Base-by-base conservation (phyloP, 192 early-diverging fungal genomes). In the Spizellomyces sp. region DNA sequence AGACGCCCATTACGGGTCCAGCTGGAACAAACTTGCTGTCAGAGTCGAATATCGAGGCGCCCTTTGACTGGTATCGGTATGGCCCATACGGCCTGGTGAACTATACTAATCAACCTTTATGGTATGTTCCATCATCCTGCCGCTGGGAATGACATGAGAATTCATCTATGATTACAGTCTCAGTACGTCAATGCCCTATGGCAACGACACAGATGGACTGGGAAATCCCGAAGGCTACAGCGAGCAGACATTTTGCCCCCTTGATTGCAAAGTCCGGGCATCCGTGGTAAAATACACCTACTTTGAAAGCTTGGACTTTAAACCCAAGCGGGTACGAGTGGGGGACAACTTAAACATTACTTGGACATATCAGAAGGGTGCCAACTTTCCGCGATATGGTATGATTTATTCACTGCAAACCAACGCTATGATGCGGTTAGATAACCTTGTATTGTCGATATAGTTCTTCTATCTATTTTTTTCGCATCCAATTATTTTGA, bases 401-500 rank as follows among this genome's bases (percentile, higher is more conserved):
- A 58, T 17, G 71, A 14, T 12, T 22, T 12, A n/a, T n/a, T 17
- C 15, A n/a, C 59, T 22, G 17, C 12, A 15, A 17, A 64, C 2
- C 44, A 14, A 9, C 3, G 12, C 46, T 36, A 36, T 3, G 27
- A 36, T 36, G 27, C 65, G 21, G 10, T 9, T 4, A 17, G 27
- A 6, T 61, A 61, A 22, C 59, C 12, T 19, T 22, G 12, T 61
- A 12, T 27, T 10, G 12, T 22, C n/a, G 15, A 14, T 4, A 46
- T 47, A 73, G 71, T 73, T 21, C 15, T 58, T 21, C 63, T 73
- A 5, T 73, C 71, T 1, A 56, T 73, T 41, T 73, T 46, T 4
- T 73, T 73, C 54, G 21, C 63, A 48, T 64, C 62, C 36, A 54
- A 73, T 45, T 73, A 73, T 55, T 73, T 64, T 45, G 71, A 73